Evolutionary conservation across 768 basidiomycete species (phyloP).

Genomic region (Xanthoconium stramineum): DNA sequence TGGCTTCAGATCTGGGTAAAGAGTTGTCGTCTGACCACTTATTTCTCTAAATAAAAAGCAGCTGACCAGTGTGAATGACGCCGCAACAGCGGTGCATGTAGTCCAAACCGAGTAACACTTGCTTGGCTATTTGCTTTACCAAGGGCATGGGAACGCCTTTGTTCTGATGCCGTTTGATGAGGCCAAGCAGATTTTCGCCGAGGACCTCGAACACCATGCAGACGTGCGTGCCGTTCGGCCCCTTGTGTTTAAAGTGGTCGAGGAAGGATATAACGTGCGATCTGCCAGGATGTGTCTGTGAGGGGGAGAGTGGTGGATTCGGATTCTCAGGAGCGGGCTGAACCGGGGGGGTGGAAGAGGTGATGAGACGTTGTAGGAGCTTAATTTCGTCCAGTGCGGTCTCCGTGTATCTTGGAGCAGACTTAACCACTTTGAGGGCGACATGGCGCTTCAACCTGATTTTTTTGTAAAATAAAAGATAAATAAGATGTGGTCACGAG

Average conservation of each 20-base stretch:
- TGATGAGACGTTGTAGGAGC: constrained; percentile 91
- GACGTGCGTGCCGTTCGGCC: constrained; percentile 94
- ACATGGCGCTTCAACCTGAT: constrained; percentile 91
- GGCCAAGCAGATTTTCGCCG: constrained; percentile 91
- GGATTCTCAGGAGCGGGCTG: constrained; percentile 47
- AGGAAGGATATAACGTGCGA: constrained; percentile 97
- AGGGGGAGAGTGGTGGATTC: constrained; percentile 47
- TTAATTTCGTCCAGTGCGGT: constrained; percentile 99
- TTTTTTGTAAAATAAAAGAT: constrained; percentile 14
- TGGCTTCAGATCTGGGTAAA: constrained; percentile 78
- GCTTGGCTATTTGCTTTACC: constrained; percentile 95
- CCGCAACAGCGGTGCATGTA: constrained; percentile 98
- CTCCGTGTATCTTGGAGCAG: constrained; percentile 94
- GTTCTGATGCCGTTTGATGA: constrained; percentile 98
- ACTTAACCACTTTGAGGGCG: constrained; percentile 98
- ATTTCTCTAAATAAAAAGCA: not conserved
- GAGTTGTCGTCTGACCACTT: constrained; percentile 6
- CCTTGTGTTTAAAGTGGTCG: constrained; percentile 95
- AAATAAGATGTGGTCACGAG: not conserved
- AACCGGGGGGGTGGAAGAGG: constrained; percentile 62
- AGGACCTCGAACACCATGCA: constrained; percentile 99
- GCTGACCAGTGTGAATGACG: constrained; percentile 88
- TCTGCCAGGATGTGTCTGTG: constrained; percentile 79
- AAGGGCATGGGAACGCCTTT: constrained; percentile 93
- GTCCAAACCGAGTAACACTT: constrained; percentile 90